Base-by-base conservation (phyloP, 208 protist genomes). In the Crithidia sp. region DNA sequence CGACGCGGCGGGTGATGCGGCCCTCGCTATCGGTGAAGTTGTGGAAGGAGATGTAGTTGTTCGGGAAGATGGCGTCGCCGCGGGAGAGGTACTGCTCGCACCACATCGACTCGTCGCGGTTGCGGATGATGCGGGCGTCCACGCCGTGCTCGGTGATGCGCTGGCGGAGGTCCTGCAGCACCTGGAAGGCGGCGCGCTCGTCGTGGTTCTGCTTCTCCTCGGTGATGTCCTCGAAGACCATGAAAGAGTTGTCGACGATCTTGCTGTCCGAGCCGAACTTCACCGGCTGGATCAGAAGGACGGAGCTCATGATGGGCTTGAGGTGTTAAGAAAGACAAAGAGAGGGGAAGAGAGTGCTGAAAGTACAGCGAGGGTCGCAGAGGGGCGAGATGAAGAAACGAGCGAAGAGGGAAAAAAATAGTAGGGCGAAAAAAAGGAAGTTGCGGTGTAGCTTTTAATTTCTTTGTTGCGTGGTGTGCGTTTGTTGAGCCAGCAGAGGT, bases 1-100 rank as follows among this genome's bases (percentile, higher is more conserved):
- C 74, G 10, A 93, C n/a, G 58, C 90, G 88, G 17, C 88, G 86
- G 13, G 59, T 79, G 44, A 93, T 86, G 53, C 79, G 72, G 37
- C 87, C 86, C 54, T 82, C 69, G 12, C 58, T 63, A 71, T 89
- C 80, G 49, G 87, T 92, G 79, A 92, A 93, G 81, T 91, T 84
- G 78, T 95, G 91, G 43, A 92, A 85, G 54, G 86, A 91, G 52
- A 95, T 81, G 73, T 76, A 84, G 73, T 95, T 85, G 76, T 80
- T 83, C 37, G 85, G 73, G 74, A 92, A 91, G 63, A 93, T 79
- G 54, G 81, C 74, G 16, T 91, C 84, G 39, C 73, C 71, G 67
- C 90, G 88, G 19, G 58, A 41, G 28, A 81, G 80, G 77, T 87
- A 95, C 9, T 55, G 41, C 52, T 62, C 59, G 7, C 66, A 50